These are phyloP conservation scores for Salvia miltiorrhiza DNA, from an alignment of 257 asterid species.

Conservation along the genomic window DNA sequence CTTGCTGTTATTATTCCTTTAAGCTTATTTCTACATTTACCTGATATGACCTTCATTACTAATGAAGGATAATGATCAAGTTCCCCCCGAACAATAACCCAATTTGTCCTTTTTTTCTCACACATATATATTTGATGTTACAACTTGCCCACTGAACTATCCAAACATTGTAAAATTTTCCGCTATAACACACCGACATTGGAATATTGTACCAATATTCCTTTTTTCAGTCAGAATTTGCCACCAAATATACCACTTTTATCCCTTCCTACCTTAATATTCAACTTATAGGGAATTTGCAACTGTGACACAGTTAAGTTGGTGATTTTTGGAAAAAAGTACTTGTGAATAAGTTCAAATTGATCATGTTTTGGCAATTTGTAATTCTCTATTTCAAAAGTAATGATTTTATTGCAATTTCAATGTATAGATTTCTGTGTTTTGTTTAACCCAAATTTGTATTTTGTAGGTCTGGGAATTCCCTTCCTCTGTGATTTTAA, in stretches of 20 bases:
- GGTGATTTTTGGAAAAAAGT: background rate
- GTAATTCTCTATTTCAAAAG: background rate
- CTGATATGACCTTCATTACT: background rate
- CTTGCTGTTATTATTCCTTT: constrained; percentile 9
- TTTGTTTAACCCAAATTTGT: constrained; percentile 2
- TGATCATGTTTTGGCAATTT: background rate
- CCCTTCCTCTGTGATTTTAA: constrained; percentile 61
- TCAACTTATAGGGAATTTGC: background rate
- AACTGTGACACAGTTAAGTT: background rate
- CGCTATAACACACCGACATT: too few relatives aligned
- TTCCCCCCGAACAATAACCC: background rate
- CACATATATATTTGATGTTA: background rate
- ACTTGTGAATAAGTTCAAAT: background rate
- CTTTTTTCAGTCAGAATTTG: too few relatives aligned
- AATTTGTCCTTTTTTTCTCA: background rate
- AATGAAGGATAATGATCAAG: background rate
- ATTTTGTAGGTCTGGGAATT: constrained; percentile 80
- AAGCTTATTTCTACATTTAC: background rate
- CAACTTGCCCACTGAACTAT: background rate
- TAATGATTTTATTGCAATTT: background rate
- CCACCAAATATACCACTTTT: too few relatives aligned
- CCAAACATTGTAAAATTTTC: background rate
- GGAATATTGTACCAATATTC: too few relatives aligned
- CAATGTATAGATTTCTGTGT: background rate
- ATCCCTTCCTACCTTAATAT: background rate